Percentiles rank a stretch among this genome's conserved stretches.
phyloP scores from a whole-genome alignment of 371 early-diverging fungal genomes.

The Mucor mucedo region DNA sequence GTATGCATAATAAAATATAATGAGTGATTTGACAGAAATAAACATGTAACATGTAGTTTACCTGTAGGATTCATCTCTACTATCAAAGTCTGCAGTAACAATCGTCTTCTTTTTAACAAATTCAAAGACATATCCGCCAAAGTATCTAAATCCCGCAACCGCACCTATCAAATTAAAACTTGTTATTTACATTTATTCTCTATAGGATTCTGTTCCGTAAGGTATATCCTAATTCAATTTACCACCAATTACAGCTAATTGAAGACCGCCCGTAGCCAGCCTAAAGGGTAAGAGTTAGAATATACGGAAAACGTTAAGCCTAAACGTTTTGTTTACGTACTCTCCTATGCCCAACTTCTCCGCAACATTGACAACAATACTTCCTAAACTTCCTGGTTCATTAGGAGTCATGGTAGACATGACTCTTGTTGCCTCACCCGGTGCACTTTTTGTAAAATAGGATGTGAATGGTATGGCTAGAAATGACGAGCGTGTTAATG shows the following conservation, averaged over 20 bases:
- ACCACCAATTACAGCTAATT: slow-evolving; percentile 50
- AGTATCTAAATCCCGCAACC: slow-evolving; percentile 47
- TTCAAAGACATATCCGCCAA: slow-evolving; percentile 55
- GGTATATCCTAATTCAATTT: neutral
- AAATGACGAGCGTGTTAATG: no score
- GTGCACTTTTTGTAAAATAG: no score
- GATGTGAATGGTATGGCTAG: no score
- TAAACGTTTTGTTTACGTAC: slow-evolving; percentile 24
- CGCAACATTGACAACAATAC: slow-evolving; percentile 46
- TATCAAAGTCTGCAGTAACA: slow-evolving; percentile 66
- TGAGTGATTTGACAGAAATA: no score
- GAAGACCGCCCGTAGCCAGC: slow-evolving; percentile 61
- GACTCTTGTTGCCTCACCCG: neutral
- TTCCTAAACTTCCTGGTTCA: slow-evolving; percentile 45
- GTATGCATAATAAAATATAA: no score
- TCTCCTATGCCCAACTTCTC: slow-evolving; percentile 61
- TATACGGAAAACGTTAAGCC: no score
- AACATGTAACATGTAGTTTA: slow-evolving; percentile 15
- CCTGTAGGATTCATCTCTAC: slow-evolving; percentile 66
- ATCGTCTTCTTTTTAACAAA: slow-evolving; percentile 60
- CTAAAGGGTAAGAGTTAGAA: slow-evolving; percentile 21
- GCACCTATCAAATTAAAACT: slow-evolving; percentile 19
- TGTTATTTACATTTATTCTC: neutral
- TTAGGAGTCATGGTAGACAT: slow-evolving; percentile 27
- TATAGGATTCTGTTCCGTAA: neutral